phyloP scores from a whole-genome alignment of 805 yeast species.

The Priceomyces fermenticarens region DNA sequence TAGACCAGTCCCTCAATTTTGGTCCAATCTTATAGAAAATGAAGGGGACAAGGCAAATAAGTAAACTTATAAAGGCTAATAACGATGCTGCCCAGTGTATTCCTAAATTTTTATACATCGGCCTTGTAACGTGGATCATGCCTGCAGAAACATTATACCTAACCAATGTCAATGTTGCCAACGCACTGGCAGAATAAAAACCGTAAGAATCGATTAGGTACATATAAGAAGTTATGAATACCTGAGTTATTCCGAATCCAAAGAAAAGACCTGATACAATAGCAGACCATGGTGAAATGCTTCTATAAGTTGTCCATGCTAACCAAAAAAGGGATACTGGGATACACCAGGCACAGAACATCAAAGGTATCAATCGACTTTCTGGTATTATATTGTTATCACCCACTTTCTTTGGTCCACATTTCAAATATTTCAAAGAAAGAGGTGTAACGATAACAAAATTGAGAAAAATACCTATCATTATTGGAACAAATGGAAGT shows the following conservation, averaged over 20 bases:
- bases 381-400: background rate
- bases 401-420: background rate
- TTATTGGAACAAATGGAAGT: conserved; percentile 4
- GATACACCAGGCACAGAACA: conserved; percentile 4
- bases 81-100: conserved; percentile 3
- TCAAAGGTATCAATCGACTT: conserved; percentile 1
- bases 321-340: conserved; percentile 77
- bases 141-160: conserved; percentile 4
- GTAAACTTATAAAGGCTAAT: conserved; percentile 1
- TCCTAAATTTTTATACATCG: conserved; percentile 2
- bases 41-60: background rate
- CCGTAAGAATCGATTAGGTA: conserved; percentile 14
- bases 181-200: conserved; percentile 5
- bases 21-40: background rate
- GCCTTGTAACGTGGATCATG: conserved; percentile 1
- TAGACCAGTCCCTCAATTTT: background rate
- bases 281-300: conserved; percentile 5
- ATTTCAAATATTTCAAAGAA: background rate
- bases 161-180: conserved; percentile 3
- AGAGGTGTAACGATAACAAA: conserved; percentile 2
- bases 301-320: conserved; percentile 49
- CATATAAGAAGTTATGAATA: conserved; percentile 3
- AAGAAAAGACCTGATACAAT: conserved; percentile 3
- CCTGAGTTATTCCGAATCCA: conserved; percentile 5
- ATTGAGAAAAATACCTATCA: conserved; percentile 1